Base-by-base conservation (phyloP, 139 green algal species). In the Zygnema cylindricum region DNA sequence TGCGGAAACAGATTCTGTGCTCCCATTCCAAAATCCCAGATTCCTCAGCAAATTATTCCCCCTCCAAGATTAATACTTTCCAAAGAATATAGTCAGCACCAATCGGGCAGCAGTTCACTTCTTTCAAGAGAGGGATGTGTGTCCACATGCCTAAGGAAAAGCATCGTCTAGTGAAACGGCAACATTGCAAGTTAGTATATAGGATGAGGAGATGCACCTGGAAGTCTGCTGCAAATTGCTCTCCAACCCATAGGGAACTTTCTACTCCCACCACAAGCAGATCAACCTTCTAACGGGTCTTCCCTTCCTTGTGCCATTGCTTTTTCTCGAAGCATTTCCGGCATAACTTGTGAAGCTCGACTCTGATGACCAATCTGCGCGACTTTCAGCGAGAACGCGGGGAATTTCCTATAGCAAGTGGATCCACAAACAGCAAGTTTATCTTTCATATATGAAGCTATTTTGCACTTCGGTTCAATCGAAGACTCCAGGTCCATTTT, bases 151-250 rank as follows among this genome's bases (percentile, higher is more conserved):
- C n/a, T n/a, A n/a, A n/a, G n/a, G n/a, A n/a, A n/a, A n/a, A n/a
- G n/a, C n/a, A n/a, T n/a, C n/a, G n/a, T n/a, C n/a, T n/a, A 33
- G 33, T 30, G 43, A 81, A 40, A 40, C n/a, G 75, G 75, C 23
- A 39, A 81, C 38, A 39, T n/a, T 25, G 75, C 38, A 81, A n/a
- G 49, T 30, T 25, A 38, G 75, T 30, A 40, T 16, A 33, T n/a
- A 82, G 75, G 75, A n/a, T n/a, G 33, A 39, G 21, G 69, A 21
- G 38, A 88, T 71, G 82, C 38, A 83, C 90, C 39, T 90, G 71
- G 71, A 92, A 49, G 78, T 92, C 88, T 22, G 79, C 40, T 25
- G 88, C 88, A 88, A 92, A 92, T 69, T 92, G 88, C 43, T 92
- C 88, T 23, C 73, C 88, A 33, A 90, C 86, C 88, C 88, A 92